Evolutionary conservation across 164 flowering plant genomes (phyloP), one percentile per base, ranked within the genome.

Genomic region (Macadamia integrifolia): DNA sequence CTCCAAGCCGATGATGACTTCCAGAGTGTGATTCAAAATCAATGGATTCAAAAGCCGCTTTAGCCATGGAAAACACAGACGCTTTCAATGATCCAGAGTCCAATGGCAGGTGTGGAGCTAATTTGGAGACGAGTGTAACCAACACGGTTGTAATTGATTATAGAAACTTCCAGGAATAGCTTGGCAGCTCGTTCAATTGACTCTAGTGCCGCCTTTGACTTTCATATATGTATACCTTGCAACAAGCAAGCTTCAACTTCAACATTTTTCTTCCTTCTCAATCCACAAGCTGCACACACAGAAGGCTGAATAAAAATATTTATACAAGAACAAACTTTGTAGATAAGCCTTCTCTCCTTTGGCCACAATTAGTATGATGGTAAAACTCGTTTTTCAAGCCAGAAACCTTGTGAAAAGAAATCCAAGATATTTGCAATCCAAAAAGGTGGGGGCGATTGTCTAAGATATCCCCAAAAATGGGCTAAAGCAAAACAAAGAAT

Each of bases 201-300:
- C 58, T 80, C 87, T 30, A 86, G 68, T 2, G 89, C 87, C 60
- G 70, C 67, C 74, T 60, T 71, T 87, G 74, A 76, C 86, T 81
- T 73, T 88, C 93, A 35, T 89, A 88, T 49, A 86, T 79, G 78
- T 88, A 86, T 6, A 88, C 80, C 73, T 88, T 88, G 81, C 90
- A 84, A 74, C 93, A 88, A 60, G 72, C 85, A 56, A 88, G 83
- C 81, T 80, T 79, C 71, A 60, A 43, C 70, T 80, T 85, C 61
- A 69, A 75, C 90, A 88, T 86, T 75, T 65, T 58, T 66, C 23
- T 28, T 71, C 15, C 9, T 42, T 42, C 49, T 60, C 61, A 40
- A n/a, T 66, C 14, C 64, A 55, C 68, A 68, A 75, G 23, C 83
- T 78, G 82, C 72, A 71, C 1, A 62, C 64, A 69, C 42, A 78